These are phyloP conservation scores for Ascochyta clinopodiicola DNA, from an alignment of 2,329 filamentous ascomycete genomes.

Conservation along the genomic window DNA sequence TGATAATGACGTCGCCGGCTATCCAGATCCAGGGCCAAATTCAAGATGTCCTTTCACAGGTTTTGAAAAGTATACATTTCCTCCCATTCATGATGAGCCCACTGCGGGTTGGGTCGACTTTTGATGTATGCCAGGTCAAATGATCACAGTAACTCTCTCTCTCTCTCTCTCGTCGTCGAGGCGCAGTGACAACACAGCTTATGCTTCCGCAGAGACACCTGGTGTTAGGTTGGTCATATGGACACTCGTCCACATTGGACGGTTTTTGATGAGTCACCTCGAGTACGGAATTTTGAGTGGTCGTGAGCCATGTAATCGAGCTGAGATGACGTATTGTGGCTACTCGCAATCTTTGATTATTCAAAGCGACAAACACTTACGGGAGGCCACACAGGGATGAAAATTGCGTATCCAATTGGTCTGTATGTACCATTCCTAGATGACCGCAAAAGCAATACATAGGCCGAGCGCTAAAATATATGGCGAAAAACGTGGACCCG, in stretches of 20 bases:
- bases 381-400: background rate
- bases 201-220: background rate
- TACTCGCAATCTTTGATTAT: background rate
- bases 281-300: too few species aligned
- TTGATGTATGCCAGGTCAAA: background rate
- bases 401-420: background rate
- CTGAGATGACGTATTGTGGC: too few species aligned
- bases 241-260: background rate
- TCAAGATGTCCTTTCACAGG: background rate
- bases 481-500: background rate
- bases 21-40: background rate
- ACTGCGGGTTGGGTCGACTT: background rate
- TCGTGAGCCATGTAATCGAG: too few species aligned
- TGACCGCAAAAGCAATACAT: background rate
- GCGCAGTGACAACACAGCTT: background rate
- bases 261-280: too few species aligned
- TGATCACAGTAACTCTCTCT: background rate
- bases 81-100: background rate
- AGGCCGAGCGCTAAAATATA: background rate
- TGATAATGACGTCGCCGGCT: background rate
- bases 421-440: background rate
- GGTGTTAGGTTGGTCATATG: background rate
- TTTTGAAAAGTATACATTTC: background rate
- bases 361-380: background rate
- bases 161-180: background rate